Evolutionary conservation across 2,329 filamentous ascomycete genomes (phyloP).

Genomic region (Daldinia eschscholtzii): DNA sequence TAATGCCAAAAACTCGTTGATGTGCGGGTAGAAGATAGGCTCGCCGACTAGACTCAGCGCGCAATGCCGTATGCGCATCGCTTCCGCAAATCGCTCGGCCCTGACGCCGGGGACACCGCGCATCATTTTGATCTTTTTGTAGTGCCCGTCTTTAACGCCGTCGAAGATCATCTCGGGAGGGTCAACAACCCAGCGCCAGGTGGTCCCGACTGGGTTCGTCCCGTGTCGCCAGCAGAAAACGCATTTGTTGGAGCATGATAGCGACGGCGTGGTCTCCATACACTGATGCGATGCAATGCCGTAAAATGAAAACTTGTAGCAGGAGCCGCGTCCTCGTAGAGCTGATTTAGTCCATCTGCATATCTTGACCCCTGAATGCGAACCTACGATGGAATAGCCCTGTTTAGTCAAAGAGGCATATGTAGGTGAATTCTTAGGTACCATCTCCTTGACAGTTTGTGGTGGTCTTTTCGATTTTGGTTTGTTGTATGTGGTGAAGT

Average conservation of each 20-base stretch:
- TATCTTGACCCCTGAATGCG: constrained; percentile 96
- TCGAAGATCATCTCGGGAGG: constrained; percentile 89
- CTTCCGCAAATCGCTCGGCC: constrained; percentile 91
- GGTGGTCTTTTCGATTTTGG: constrained; percentile 61
- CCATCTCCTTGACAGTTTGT: constrained; percentile 85
- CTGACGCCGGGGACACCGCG: constrained; percentile 92
- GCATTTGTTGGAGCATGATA: constrained; percentile 98
- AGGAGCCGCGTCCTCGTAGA: constrained; percentile 90
- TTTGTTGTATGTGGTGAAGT: constrained; percentile 82
- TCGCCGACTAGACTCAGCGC: constrained; percentile 93
- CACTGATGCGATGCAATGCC: constrained; percentile 96
- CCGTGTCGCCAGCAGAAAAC: constrained; percentile 99
- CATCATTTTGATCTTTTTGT: constrained; percentile 98
- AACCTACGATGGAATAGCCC: constrained; percentile 94
- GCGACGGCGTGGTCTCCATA: constrained; percentile 96
- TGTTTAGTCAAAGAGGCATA: constrained; percentile 93
- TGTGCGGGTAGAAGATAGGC: constrained; percentile 98
- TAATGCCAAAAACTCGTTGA: constrained; percentile 89
- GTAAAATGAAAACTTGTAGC: constrained; percentile 98
- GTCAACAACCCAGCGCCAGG: constrained; percentile 96
- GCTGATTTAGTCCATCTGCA: constrained; percentile 99
- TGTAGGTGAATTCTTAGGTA: constrained; percentile 89
- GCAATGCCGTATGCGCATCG: constrained; percentile 93
- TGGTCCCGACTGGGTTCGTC: constrained; percentile 96
- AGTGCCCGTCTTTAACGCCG: constrained; percentile 91